Conservation (phyloP, 139 green algal species). For the Gonium pectorale region DNA sequence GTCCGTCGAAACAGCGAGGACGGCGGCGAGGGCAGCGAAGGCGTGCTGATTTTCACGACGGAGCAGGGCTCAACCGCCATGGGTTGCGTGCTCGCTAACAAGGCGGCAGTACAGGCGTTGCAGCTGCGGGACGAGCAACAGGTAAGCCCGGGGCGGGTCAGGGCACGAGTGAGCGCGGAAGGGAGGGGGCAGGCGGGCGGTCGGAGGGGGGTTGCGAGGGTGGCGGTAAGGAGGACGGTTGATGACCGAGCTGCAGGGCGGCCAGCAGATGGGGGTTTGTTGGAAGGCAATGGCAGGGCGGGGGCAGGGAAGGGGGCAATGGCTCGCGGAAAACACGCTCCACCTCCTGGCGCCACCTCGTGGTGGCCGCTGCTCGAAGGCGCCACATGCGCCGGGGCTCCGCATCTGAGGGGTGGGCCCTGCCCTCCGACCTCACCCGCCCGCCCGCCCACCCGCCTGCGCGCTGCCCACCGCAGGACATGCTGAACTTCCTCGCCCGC, state of each 20-base stretch:
- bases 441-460: not conserved
- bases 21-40: not conserved
- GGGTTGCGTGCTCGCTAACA: slow-evolving; percentile 24
- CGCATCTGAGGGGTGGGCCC: not conserved
- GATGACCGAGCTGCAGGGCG: too few species aligned
- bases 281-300: too few species aligned
- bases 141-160: not conserved
- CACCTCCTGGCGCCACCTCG: too few species aligned
- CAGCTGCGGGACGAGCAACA: slow-evolving; percentile 30
- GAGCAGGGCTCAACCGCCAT: not conserved
- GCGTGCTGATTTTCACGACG: slow-evolving; percentile 9
- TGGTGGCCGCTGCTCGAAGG: too few species aligned
- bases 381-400: too few species aligned
- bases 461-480: not conserved
- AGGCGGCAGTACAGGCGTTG: slow-evolving; percentile 12
- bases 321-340: too few species aligned
- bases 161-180: not conserved
- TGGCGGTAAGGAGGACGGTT: too few species aligned
- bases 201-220: not conserved
- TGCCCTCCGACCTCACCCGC: not conserved
- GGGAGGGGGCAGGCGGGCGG: too few species aligned
- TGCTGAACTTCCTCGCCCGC: slow-evolving; percentile 22
- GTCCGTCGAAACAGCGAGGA: not conserved
- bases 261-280: too few species aligned
- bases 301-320: too few species aligned